phyloP scores from a whole-genome alignment of 2,329 filamentous ascomycete species.

The Coleophoma crateriformis region DNA sequence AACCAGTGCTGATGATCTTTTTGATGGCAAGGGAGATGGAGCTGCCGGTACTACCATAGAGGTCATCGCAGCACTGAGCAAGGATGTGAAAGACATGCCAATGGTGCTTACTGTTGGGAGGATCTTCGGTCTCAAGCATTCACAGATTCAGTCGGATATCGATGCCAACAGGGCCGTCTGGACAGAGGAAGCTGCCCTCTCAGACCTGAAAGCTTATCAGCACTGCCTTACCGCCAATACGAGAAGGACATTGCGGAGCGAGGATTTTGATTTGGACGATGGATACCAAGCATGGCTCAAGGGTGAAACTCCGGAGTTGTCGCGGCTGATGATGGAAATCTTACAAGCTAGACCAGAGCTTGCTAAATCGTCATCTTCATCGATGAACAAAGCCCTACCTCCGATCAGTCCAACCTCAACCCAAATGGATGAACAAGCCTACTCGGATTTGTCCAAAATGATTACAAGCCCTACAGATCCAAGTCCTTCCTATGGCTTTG shows the following conservation, averaged over 20 bases:
- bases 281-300: constrained; percentile 89
- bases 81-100: constrained; percentile 96
- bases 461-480: constrained; percentile 39
- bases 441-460: constrained; percentile 45
- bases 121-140: constrained; percentile 76
- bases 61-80: constrained; percentile 74
- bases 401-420: constrained; percentile 44
- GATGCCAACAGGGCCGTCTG: constrained; percentile 74
- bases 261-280: constrained; percentile 88
- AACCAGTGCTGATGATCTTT: constrained; percentile 87
- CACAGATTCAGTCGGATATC: constrained; percentile 81
- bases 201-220: constrained; percentile 91
- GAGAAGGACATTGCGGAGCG: constrained; percentile 66
- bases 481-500: constrained; percentile 32
- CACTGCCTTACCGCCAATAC: constrained; percentile 78
- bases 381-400: constrained; percentile 52
- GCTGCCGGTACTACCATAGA: constrained; percentile 65
- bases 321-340: constrained; percentile 90
- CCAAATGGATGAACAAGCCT: constrained; percentile 35
- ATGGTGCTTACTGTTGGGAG: constrained; percentile 82
- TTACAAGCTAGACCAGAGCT: constrained; percentile 81
- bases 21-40: constrained; percentile 53
- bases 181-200: constrained; percentile 87
- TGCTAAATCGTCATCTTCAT: constrained; percentile 47
- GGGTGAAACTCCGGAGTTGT: constrained; percentile 78